A percentile compares a stretch with the other conserved stretches of the same genome.
phyloP scores from a whole-genome alignment of 345 rosid species.

The Linum trigynum region DNA sequence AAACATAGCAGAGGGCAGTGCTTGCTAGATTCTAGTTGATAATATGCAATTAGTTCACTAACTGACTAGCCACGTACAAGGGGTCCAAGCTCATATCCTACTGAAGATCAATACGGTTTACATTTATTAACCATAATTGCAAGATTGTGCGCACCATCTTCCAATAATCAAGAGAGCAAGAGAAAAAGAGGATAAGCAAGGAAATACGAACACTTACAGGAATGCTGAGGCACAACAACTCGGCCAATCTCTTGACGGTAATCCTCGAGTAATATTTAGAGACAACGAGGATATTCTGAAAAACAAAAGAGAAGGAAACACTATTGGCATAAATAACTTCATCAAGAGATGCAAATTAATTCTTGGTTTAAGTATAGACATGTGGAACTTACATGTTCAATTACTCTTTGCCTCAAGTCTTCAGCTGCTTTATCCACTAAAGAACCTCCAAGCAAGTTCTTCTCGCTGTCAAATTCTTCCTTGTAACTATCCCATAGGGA shows the following conservation, averaged over 20 bases:
- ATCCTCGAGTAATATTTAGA: constrained; percentile 91
- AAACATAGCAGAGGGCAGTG: no score
- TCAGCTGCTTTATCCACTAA: constrained; percentile 90
- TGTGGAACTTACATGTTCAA: constrained; percentile 60
- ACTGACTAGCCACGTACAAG: no score
- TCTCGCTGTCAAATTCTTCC: constrained; percentile 83
- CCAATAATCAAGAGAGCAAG: background rate
- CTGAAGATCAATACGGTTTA: no score
- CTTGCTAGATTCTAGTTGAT: no score
- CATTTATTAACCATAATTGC: no score
- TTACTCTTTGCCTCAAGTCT: constrained; percentile 82
- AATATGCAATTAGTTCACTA: no score
- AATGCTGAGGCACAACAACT: constrained; percentile 70
- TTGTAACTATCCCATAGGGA: constrained; percentile 76
- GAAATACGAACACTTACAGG: constrained; percentile 34
- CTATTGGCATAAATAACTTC: background rate
- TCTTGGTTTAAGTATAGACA: background rate
- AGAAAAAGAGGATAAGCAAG: background rate
- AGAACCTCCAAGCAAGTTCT: constrained; percentile 74
- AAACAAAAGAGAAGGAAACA: background rate
- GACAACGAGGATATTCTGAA: constrained; percentile 95
- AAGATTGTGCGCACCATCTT: no score
- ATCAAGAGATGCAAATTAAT: background rate
- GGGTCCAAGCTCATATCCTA: no score
- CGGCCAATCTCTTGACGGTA: constrained; percentile 79